These are phyloP conservation scores for Pestalotiopsis sp. DNA, from an alignment of 2,329 filamentous ascomycete genomes.

Conservation along the genomic window DNA sequence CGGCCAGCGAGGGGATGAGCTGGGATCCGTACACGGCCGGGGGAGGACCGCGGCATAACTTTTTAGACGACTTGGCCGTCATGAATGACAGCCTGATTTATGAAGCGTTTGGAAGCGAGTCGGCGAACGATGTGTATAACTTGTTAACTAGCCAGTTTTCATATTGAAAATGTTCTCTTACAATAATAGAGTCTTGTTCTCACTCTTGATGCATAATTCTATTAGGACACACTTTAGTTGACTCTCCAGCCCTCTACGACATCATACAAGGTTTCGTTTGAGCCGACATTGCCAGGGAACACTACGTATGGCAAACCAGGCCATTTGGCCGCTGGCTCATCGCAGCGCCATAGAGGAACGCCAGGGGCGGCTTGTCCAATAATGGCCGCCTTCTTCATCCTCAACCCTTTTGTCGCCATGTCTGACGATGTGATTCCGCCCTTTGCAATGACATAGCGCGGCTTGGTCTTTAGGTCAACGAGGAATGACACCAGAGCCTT, in stretches of 20 bases:
- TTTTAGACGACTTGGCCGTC: conserved; percentile 19
- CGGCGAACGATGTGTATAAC: conserved; percentile 24
- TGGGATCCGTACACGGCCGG: conserved; percentile 12
- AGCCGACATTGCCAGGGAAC: conserved; percentile 60
- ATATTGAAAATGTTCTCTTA: conserved; percentile 35
- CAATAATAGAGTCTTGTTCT: neutral
- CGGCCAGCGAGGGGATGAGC: neutral
- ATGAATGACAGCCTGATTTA: conserved; percentile 28
- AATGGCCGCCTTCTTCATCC: conserved; percentile 54
- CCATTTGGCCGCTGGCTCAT: conserved; percentile 53
- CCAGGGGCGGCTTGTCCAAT: conserved; percentile 59
- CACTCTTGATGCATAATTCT: neutral
- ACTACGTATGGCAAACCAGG: conserved; percentile 56
- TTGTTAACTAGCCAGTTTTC: conserved; percentile 18
- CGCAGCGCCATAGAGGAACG: conserved; percentile 60
- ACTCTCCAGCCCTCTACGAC: conserved; percentile 14
- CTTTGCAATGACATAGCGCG: conserved; percentile 60
- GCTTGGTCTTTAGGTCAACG: conserved; percentile 44
- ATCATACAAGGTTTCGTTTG: conserved; percentile 40
- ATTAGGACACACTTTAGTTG: neutral
- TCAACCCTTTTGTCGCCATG: conserved; percentile 57
- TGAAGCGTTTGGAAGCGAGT: conserved; percentile 29
- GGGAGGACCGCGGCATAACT: neutral
- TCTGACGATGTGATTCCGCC: conserved; percentile 63
- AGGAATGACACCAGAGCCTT: conserved; percentile 52